Evolutionary conservation across 495 filamentous ascomycete genomes (phyloP).

Genomic region (Entonaema liquescens): DNA sequence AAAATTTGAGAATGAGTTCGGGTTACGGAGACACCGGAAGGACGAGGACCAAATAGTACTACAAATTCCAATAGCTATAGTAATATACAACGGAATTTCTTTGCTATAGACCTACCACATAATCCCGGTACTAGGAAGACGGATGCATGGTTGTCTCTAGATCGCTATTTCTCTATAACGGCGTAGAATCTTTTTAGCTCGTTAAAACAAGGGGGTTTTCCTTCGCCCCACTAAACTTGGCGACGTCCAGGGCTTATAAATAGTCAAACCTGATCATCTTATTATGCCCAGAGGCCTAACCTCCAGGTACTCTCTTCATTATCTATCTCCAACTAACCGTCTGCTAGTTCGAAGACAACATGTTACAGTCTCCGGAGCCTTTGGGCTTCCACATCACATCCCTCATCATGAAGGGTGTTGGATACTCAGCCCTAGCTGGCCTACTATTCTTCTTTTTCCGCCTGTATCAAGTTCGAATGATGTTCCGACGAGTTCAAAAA

Average conservation of each 20-base stretch:
- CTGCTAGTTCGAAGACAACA: neutral
- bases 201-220: neutral
- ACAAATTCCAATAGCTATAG: too few species aligned
- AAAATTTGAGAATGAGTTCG: too few species aligned
- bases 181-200: neutral
- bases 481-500: constrained; percentile 40
- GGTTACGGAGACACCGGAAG: too few species aligned
- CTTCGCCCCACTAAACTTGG: neutral
- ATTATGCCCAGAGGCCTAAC: neutral
- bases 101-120: neutral
- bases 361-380: constrained; percentile 15
- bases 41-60: too few species aligned
- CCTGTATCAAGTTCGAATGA: constrained; percentile 39
- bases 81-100: neutral
- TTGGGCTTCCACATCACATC: constrained; percentile 9
- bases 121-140: neutral
- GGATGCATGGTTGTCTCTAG: neutral
- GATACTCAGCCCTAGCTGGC: constrained; percentile 22
- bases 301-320: neutral
- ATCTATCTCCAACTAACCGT: neutral
- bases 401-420: constrained; percentile 9
- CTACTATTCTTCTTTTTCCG: constrained; percentile 39
- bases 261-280: neutral
- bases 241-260: neutral
- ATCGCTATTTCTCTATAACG: neutral